Evolutionary conservation across 169 alveolate species (phyloP), one percentile per base, ranked within the genome.

Genomic region (Amoebophrya sp.): DNA sequence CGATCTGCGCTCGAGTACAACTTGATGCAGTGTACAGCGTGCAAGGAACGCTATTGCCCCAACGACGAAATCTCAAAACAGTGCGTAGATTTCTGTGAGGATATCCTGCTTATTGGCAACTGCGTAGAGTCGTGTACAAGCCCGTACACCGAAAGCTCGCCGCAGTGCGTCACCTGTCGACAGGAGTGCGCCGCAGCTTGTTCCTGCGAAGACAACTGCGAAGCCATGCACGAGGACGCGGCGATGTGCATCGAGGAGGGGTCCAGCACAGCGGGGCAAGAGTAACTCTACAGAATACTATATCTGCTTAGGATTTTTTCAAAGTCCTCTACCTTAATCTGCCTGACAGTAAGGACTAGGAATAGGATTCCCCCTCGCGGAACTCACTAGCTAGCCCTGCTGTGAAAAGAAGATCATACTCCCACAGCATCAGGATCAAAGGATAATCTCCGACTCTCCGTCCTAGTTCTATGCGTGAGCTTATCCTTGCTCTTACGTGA

Each of bases 141-240:
- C 2, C 83, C 83, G 33, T 65, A 65, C 83, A 18, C 18, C 83
- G 2, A 1, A 29, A 65, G 33, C 83, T 6, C 33, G 2, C 83
- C 83, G 38, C 39, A 65, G 83, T 65, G 83, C 83, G 36, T 12
- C 3, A 6, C 12, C 33, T 65, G 83, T 36, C 83, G 83, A 29
- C 10, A 29, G 36, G 83, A 65, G 83, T 65, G 83, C 83, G 83
- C 83, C 2, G 83, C 83, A 6, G 83, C 83, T 0, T 65, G 83
- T 18, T 65, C 83, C 83, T 65, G 83, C 83, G 83, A 65, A 36
- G 33, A 6, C 36, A 65, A 65, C 83, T 65, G 83, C 83, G 83
- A 65, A 18, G 83, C 83, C 83, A 65, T 65, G 83, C 2, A 1
- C 33, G 83, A 65, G 26, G 83, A 65, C 26, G 83, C 83, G 26